Percentiles rank a stretch among this genome's conserved stretches.
Evolutionary conservation across 2,329 filamentous ascomycete genomes (phyloP).

Genomic region (Dothistroma pini): DNA sequence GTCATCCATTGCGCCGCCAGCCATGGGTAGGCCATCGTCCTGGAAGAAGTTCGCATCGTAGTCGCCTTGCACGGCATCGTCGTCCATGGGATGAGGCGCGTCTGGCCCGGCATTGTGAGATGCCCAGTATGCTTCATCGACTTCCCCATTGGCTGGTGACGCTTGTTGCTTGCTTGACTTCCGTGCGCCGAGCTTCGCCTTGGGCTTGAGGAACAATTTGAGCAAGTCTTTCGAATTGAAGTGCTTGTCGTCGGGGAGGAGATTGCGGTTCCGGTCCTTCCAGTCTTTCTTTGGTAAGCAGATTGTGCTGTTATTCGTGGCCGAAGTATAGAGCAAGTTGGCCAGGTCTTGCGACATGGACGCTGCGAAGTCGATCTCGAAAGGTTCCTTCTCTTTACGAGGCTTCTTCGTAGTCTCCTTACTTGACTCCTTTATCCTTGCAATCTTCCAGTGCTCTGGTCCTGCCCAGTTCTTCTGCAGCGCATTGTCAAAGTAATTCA

Average conservation of each 20-base stretch:
- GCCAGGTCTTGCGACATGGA: conserved; percentile 68
- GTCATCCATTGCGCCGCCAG: conserved; percentile 62
- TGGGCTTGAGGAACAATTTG: conserved; percentile 90
- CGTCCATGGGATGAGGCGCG: conserved; percentile 33
- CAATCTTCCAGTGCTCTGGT: conserved; percentile 98
- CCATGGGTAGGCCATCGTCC: conserved; percentile 71
- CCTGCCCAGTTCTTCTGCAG: conserved; percentile 96
- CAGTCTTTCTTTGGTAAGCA: conserved; percentile 89
- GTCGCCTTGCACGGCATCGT: conserved; percentile 66
- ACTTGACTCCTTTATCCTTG: conserved; percentile 73
- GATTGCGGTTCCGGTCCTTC: conserved; percentile 88
- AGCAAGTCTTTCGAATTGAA: conserved; percentile 92
- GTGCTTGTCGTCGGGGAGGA: conserved; percentile 95
- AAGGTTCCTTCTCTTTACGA: conserved; percentile 93
- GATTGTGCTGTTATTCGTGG: conserved; percentile 75
- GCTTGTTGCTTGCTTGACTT: conserved; percentile 45
- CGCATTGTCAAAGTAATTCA: conserved; percentile 97
- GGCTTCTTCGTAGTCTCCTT: conserved; percentile 65
- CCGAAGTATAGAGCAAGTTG: conserved; percentile 76
- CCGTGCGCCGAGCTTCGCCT: conserved; percentile 72
- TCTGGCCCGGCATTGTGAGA: conserved; percentile 48
- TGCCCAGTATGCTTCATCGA: conserved; percentile 97
- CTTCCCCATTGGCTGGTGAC: conserved; percentile 63
- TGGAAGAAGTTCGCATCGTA: conserved; percentile 99
- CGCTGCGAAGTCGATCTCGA: conserved; percentile 85